These are phyloP conservation scores for Fusarium sp. DNA, from an alignment of 2,329 filamentous ascomycete genomes.

Conservation along the genomic window DNA sequence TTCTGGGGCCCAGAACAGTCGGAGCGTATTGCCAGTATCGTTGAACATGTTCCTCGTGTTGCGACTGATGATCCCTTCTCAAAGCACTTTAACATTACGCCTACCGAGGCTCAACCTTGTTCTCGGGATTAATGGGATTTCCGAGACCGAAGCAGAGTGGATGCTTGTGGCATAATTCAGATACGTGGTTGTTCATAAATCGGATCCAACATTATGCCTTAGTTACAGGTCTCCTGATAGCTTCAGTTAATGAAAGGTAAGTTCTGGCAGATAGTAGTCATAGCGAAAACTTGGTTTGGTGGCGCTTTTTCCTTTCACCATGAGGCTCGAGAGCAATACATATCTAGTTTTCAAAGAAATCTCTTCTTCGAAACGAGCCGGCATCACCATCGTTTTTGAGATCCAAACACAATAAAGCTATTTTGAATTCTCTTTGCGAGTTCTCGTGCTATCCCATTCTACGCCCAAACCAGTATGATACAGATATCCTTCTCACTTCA, in stretches of 20 bases:
- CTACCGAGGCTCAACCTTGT: constrained; percentile 41
- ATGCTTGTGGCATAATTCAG: not conserved
- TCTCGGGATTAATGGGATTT: not conserved
- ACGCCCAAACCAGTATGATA: constrained; percentile 49
- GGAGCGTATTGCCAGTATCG: constrained; percentile 57
- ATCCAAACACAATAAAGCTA: constrained; percentile 20
- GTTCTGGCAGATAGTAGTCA: not conserved
- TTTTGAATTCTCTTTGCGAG: constrained; percentile 28
- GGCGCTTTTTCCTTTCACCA: not conserved
- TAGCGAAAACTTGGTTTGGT: not conserved
- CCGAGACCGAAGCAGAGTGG: not conserved
- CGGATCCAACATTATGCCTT: not conserved
- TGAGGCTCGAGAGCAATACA: not conserved
- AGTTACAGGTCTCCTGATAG: not conserved
- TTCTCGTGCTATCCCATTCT: constrained; percentile 41
- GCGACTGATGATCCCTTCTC: constrained; percentile 50
- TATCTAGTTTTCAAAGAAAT: not conserved
- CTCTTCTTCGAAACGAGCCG: not conserved
- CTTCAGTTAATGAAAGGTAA: not conserved
- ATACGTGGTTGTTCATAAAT: not conserved
- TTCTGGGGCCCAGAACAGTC: constrained; percentile 65
- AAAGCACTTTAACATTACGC: constrained; percentile 41
- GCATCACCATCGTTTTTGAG: not conserved
- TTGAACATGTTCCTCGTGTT: constrained; percentile 63
- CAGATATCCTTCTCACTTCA: constrained; percentile 44